Base-by-base conservation (phyloP, 345 rosid genomes). In the Clausena lansium region DNA sequence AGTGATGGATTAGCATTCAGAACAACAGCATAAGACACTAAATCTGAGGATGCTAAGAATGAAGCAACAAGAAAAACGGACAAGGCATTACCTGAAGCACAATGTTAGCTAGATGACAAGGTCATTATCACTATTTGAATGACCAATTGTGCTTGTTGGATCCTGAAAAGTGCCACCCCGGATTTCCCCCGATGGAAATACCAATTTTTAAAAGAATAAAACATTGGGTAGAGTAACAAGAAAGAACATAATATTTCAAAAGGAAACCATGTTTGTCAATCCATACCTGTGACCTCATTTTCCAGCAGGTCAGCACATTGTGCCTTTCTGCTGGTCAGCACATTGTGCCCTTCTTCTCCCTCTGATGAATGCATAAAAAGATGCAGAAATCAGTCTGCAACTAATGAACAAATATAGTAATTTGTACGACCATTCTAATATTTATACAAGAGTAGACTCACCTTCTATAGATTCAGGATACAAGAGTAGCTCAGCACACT, bases 401-500 rank as follows among this genome's bases (percentile, higher is more conserved):
- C 14, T 7, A 70, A n/a, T 13, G 24, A 58, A 55, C 38, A 73
- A 54, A 25, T 5, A 33, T 17, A 20, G 10, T 33, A 71, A 19
- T 25, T 28, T 10, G 24, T 30, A n/a, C 35, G 50, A 25, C 41
- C 33, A 33, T 62, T 66, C 35, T 38, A 45, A n/a, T 70, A 72
- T 52, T 30, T 24, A 70, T 36, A 4, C 28, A 2, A 25, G 9
- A 35, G 65, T 19, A 60, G 76, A 58, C 84, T 82, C 85, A 92
- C 95, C 97, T 82, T 89, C 91, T 71, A 87, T 67, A 24, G 95
- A 94, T 75, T 94, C 97, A 2, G 98, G 98, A 88, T 97, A 94
- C 60, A n/a, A n/a, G n/a, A n/a, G n/a, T n/a, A 97, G 87, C 86
- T 92, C 98, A 28, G 98, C 97, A 67, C 99, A 90, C 83, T 94